Evolutionary conservation across 2,329 filamentous ascomycete species (phyloP).

Genomic region (Coniochaeta sp.): DNA sequence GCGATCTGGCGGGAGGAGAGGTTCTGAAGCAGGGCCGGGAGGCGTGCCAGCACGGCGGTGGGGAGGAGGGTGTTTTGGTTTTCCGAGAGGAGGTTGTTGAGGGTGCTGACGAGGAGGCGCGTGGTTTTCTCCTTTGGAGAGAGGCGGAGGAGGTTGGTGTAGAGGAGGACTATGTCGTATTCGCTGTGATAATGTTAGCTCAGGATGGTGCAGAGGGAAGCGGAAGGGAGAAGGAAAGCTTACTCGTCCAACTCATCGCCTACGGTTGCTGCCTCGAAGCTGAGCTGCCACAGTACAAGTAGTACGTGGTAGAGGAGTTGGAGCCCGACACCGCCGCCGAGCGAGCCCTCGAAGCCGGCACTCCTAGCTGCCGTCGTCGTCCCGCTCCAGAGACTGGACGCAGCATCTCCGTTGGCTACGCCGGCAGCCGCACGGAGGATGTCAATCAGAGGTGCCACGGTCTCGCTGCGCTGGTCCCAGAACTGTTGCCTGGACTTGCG

Average conservation of each 20-base stretch:
- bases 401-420: conserved; percentile 55
- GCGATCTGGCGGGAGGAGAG: conserved; percentile 54
- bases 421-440: conserved; percentile 75
- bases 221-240: conserved; percentile 26
- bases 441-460: conserved; percentile 70
- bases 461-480: conserved; percentile 86
- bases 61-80: conserved; percentile 72
- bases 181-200: conserved; percentile 47
- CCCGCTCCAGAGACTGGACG: conserved; percentile 50
- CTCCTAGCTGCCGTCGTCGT: conserved; percentile 40
- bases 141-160: conserved; percentile 83
- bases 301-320: conserved; percentile 93
- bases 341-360: conserved; percentile 48
- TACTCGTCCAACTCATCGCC: conserved; percentile 79
- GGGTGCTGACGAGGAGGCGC: conserved; percentile 78
- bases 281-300: conserved; percentile 91
- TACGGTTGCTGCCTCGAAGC: conserved; percentile 75
- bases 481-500: conserved; percentile 71
- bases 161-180: conserved; percentile 85
- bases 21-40: conserved; percentile 62
- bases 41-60: conserved; percentile 75
- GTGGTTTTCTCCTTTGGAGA: conserved; percentile 99
- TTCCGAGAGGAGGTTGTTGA: conserved; percentile 72
- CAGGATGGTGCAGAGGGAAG: neutral
- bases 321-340: conserved; percentile 79